These are phyloP conservation scores for Skeletonema potamos DNA, from an alignment of 108 stramenopile genomes.

Conservation along the genomic window DNA sequence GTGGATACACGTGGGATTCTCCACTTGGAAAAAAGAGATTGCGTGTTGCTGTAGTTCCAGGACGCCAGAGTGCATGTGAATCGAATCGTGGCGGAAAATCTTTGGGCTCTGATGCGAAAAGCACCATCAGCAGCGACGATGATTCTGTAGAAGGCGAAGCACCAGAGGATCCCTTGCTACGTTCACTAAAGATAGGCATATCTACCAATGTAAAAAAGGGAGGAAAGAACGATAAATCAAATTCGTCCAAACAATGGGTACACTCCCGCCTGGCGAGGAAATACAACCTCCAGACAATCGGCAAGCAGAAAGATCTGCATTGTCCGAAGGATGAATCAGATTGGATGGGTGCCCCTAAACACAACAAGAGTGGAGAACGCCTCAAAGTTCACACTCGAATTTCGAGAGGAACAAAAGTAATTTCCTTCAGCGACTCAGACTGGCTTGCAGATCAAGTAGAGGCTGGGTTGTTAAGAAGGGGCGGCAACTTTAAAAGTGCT, in stretches of 20 bases:
- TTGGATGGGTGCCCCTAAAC: not conserved
- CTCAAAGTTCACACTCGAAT: conserved; percentile 37
- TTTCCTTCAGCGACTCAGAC: conserved; percentile 41
- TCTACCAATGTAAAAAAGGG: not conserved
- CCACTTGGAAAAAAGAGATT: not conserved
- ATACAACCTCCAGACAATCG: conserved; percentile 34
- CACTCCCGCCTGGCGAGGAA: conserved; percentile 2
- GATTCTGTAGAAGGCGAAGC: not conserved
- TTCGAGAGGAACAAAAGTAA: conserved; percentile 37
- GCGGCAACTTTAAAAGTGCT: conserved; percentile 33
- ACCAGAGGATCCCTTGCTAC: not conserved
- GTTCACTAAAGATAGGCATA: not conserved
- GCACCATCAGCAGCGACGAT: not conserved
- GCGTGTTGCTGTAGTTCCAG: not conserved
- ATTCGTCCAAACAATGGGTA: not conserved
- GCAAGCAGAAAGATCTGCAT: conserved; percentile 29
- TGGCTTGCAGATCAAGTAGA: conserved; percentile 37
- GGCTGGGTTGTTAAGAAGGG: conserved; percentile 27
- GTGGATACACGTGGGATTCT: conserved; percentile 11
- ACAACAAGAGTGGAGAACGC: not conserved
- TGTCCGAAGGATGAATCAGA: conserved; percentile 1
- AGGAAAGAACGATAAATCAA: not conserved
- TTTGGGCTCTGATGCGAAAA: not conserved
- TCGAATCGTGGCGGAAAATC: not conserved
- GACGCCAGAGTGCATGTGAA: not conserved